Conservation (phyloP, 2,329 filamentous ascomycete genomes). For the Neonectria coccinea region DNA sequence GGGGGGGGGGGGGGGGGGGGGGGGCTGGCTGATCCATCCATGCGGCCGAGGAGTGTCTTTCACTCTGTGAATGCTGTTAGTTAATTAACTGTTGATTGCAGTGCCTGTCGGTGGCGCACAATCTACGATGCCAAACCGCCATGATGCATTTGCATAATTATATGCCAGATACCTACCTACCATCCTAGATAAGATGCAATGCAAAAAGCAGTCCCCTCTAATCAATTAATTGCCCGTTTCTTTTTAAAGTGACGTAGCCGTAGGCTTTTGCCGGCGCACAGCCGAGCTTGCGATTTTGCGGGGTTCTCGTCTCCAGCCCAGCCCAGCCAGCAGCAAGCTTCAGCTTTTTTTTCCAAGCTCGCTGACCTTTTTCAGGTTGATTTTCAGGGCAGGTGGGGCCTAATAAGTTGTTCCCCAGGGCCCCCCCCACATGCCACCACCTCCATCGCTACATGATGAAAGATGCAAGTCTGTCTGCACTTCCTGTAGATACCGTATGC, state of each 20-base stretch:
- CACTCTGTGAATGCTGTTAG: background rate
- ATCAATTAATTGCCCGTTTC: too few species aligned
- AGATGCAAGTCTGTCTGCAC: background rate
- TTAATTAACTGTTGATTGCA: background rate
- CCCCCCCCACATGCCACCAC: background rate
- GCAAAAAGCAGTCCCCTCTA: too few species aligned
- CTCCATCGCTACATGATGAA: background rate
- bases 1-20: too few species aligned
- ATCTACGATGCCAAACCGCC: background rate
- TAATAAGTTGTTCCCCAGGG: background rate
- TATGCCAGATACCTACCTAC: too few species aligned
- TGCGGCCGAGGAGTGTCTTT: conserved; percentile 41
- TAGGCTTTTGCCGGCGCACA: conserved; percentile 58
- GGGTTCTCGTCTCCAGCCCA: conserved; percentile 48
- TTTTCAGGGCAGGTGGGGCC: conserved; percentile 23
- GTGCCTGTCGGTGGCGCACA: background rate
- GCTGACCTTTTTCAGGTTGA: conserved; percentile 13
- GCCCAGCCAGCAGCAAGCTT: conserved; percentile 24
- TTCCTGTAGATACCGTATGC: too few species aligned
- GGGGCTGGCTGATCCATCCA: conserved; percentile 35
- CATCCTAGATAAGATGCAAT: background rate
- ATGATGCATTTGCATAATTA: background rate
- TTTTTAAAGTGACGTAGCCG: conserved; percentile 41
- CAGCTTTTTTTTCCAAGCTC: conserved; percentile 15
- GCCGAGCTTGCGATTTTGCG: conserved; percentile 71